Conservation (phyloP, 2,329 filamentous ascomycete genomes). For the Aspergillus chevalieri region DNA sequence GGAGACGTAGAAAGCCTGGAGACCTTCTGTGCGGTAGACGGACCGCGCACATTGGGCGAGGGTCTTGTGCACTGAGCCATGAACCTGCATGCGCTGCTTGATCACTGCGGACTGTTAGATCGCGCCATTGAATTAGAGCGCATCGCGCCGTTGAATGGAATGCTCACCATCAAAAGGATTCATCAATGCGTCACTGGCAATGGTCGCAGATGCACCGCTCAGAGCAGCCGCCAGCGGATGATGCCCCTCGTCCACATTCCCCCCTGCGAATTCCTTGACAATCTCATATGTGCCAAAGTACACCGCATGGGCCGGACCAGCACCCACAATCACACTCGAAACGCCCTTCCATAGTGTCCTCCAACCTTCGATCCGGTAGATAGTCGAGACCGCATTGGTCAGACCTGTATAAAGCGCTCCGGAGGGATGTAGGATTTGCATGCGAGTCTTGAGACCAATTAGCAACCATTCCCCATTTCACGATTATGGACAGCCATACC, state of each 20-base stretch:
- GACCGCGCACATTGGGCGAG: constrained; percentile 80
- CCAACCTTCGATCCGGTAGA: constrained; percentile 82
- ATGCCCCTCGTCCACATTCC: constrained; percentile 76
- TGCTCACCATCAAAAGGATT: constrained; percentile 91
- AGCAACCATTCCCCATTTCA: background rate
- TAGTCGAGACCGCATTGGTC: constrained; percentile 85
- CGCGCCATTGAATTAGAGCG: background rate
- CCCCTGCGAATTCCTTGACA: constrained; percentile 92
- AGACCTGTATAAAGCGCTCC: constrained; percentile 81
- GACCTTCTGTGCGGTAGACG: constrained; percentile 79
- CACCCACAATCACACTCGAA: constrained; percentile 91
- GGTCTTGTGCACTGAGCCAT: constrained; percentile 86
- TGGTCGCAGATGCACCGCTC: constrained; percentile 90
- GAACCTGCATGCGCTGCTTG: constrained; percentile 98
- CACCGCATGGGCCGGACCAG: constrained; percentile 91
- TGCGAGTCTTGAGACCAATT: constrained; percentile 65
- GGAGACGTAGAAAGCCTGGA: constrained; percentile 93
- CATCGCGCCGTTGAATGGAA: background rate
- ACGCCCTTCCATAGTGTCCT: constrained; percentile 92
- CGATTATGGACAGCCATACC: constrained; percentile 47
- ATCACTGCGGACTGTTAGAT: constrained; percentile 59
- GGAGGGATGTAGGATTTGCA: constrained; percentile 89
- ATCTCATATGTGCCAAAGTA: constrained; percentile 98
- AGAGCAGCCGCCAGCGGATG: constrained; percentile 93
- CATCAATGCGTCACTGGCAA: constrained; percentile 97